These are phyloP conservation scores for Globisporangium sylvaticum DNA, from an alignment of 352 stramenopile species.

Conservation along the genomic window DNA sequence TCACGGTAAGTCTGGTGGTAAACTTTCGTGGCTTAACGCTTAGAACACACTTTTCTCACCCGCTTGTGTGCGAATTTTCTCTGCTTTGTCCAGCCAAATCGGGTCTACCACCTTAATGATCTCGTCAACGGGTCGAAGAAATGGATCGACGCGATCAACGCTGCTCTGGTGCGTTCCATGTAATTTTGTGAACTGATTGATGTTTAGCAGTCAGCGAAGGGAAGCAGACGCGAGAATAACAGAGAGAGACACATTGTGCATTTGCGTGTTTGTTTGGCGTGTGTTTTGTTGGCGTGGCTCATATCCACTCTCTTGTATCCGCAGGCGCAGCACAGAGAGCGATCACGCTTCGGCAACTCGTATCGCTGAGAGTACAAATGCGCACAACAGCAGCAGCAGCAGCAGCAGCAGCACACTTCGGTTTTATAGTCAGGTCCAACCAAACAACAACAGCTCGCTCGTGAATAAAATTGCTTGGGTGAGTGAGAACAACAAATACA, in stretches of 20 bases:
- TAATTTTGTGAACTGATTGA: slow-evolving; percentile 18
- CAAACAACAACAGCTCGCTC: slow-evolving; percentile 3
- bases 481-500: slow-evolving; percentile 1
- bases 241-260: not conserved
- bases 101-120: slow-evolving; percentile 86
- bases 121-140: slow-evolving; percentile 88
- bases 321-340: slow-evolving; percentile 20
- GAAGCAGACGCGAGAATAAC: slow-evolving; percentile 20
- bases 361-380: slow-evolving; percentile 13
- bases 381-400: not conserved
- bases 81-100: slow-evolving; percentile 53
- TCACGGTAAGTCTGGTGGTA: slow-evolving; percentile 45
- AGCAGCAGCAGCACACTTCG: not conserved
- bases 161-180: slow-evolving; percentile 64
- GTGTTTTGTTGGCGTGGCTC: not conserved
- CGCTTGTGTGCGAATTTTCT: not conserved
- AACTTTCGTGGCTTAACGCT: not conserved
- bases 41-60: not conserved
- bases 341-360: slow-evolving; percentile 14
- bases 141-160: slow-evolving; percentile 87
- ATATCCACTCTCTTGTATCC: slow-evolving; percentile 1
- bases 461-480: slow-evolving; percentile 4
- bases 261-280: not conserved
- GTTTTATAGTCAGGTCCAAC: slow-evolving; percentile 9
- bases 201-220: slow-evolving; percentile 17